Evolutionary conservation across 169 alveolate species (phyloP).

Genomic region (Plasmodium vivax): DNA sequence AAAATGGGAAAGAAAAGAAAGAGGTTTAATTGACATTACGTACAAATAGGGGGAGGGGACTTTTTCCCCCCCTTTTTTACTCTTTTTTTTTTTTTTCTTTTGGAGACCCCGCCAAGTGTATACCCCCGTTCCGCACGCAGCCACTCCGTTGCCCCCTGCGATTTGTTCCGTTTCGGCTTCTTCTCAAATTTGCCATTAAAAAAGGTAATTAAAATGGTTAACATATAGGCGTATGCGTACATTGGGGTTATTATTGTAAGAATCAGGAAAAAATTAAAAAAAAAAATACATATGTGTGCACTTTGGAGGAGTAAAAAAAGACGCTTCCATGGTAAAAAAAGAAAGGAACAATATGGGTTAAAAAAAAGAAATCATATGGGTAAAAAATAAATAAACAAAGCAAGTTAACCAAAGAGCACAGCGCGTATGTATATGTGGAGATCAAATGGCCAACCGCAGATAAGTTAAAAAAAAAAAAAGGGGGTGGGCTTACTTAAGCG

Average conservation of each 20-base stretch:
- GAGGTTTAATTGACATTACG: background rate
- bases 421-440: background rate
- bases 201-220: background rate
- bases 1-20: background rate
- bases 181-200: background rate
- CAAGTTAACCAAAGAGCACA: background rate
- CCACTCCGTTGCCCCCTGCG: background rate
- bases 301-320: background rate
- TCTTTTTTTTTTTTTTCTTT: no score
- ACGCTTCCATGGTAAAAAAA: background rate
- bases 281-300: background rate
- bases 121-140: background rate
- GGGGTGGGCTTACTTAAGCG: background rate
- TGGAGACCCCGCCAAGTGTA: background rate
- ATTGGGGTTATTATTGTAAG: background rate
- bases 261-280: slow-evolving; percentile 34
- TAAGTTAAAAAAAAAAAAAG: background rate
- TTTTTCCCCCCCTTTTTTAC: no score
- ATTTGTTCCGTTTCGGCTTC: background rate
- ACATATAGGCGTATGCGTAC: background rate
- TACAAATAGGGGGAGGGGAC: background rate
- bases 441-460: background rate
- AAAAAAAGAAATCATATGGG: no score
- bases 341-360: background rate
- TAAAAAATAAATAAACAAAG: background rate